Percentiles rank a stretch among this genome's conserved stretches.
Conservation (phyloP, 2,329 filamentous ascomycete genomes). For the Pleochaeta shiraiana region DNA sequence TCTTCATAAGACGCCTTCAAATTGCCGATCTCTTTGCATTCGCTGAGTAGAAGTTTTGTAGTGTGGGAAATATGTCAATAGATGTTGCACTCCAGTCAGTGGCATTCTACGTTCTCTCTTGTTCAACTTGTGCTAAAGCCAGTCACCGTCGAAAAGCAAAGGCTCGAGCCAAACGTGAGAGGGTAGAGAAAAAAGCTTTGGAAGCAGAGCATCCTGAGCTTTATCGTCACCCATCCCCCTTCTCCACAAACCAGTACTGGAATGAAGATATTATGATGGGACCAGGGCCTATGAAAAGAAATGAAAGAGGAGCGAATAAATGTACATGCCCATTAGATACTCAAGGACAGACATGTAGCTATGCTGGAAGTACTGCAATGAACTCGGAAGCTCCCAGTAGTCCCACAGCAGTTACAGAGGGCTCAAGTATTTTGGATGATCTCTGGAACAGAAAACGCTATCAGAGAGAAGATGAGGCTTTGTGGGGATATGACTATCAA, state of each 20-base stretch:
- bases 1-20: too few species aligned
- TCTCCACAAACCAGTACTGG: constrained; percentile 79
- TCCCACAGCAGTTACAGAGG: constrained; percentile 26
- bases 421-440: constrained; percentile 23
- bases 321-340: constrained; percentile 39
- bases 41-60: too few species aligned
- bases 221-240: constrained; percentile 63
- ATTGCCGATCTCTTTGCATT: too few species aligned
- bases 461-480: constrained; percentile 69
- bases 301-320: constrained; percentile 26
- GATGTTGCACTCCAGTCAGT: constrained; percentile 47
- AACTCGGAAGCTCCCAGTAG: constrained; percentile 21
- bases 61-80: constrained; percentile 26
- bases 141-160: constrained; percentile 47
- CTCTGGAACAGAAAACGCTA: constrained; percentile 63
- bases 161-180: constrained; percentile 45
- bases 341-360: constrained; percentile 32
- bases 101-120: constrained; percentile 57
- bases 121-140: constrained; percentile 55
- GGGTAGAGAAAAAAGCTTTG: constrained; percentile 39
- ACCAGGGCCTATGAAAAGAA: constrained; percentile 45
- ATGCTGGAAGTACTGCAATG: constrained; percentile 19
- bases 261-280: constrained; percentile 67
- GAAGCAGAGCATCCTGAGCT: constrained; percentile 47
- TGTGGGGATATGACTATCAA: constrained; percentile 47